Base-by-base conservation (phyloP, 116 monocot genomes). In the Thalassia testudinum region DNA sequence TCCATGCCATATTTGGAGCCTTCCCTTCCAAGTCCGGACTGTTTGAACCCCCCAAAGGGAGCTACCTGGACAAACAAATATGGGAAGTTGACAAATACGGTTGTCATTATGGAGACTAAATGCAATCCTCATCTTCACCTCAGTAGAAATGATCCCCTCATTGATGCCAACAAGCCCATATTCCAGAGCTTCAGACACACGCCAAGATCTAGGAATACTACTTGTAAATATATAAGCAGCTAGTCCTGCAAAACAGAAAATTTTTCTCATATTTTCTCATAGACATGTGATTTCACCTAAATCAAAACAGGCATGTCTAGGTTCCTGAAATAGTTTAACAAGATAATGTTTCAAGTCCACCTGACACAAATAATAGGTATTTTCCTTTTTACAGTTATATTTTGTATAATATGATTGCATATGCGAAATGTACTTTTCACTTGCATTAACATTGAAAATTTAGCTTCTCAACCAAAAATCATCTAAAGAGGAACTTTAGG, bases 1-100 rank as follows among this genome's bases (percentile, higher is more conserved):
- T 91, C 81, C 27, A 91, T 78, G 29, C 91, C 91, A 71, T 91
- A 91, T 71, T 91, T 91, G 27, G 91, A 91, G 43, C 91, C 91
- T 73, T 91, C 91, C 60, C 91, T 51, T 59, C 91, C 91, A 57
- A 91, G 81, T 27, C 91, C 91, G 34, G 91, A 91, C 52, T 91
- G 78, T 67, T 91, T 91, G 47, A 73, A 27, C 15, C 91, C 91
- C 66, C 91, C 91, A 81, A 91, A 91, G 25, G 91, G 91, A 45
- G 91, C 91, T 27, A 91, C 81, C 91, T 91, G 47, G 17, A 29
- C 2, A 28, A 52, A 47, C 10, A 14, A 22, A 50, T 21, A 14
- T 24, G 4, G 11, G 5, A 13, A 50, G 3, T 7, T 50, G 0
- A 47, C 43, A 11, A 29, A 24, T 27, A 6, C 21, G 3, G 49